Evolutionary conservation across 768 basidiomycete genomes (phyloP).

Genomic region (Clathrus columnatus): DNA sequence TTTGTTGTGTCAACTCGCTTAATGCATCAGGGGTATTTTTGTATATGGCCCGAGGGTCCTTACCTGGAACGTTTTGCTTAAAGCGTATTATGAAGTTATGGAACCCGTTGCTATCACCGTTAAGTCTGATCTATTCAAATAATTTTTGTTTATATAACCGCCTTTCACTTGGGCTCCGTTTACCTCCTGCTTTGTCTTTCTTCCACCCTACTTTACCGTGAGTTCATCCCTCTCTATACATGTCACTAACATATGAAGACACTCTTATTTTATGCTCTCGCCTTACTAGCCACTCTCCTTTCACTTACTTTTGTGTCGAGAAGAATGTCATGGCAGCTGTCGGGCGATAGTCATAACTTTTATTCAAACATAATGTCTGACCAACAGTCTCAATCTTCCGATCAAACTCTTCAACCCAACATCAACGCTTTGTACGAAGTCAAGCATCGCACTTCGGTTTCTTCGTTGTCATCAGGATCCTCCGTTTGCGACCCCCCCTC

Average conservation of each 20-base stretch:
- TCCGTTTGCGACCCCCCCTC: conserved; percentile 1
- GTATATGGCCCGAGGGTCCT: background rate
- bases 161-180: background rate
- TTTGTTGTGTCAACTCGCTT: background rate
- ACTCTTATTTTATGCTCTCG: background rate
- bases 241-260: background rate
- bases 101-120: conserved; percentile 1
- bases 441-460: conserved; percentile 2
- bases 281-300: background rate
- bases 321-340: background rate
- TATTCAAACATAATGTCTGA: background rate
- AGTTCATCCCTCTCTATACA: background rate
- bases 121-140: background rate
- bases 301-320: background rate
- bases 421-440: background rate
- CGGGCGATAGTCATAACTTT: background rate
- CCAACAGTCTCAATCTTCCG: background rate
- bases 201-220: background rate
- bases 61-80: background rate
- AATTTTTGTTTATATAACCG: background rate
- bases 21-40: background rate
- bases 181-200: background rate
- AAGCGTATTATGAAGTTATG: background rate
- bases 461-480: conserved; percentile 6
- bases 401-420: background rate